Conservation (phyloP, 2,329 filamentous ascomycete genomes). For the Zalaria obscura region DNA sequence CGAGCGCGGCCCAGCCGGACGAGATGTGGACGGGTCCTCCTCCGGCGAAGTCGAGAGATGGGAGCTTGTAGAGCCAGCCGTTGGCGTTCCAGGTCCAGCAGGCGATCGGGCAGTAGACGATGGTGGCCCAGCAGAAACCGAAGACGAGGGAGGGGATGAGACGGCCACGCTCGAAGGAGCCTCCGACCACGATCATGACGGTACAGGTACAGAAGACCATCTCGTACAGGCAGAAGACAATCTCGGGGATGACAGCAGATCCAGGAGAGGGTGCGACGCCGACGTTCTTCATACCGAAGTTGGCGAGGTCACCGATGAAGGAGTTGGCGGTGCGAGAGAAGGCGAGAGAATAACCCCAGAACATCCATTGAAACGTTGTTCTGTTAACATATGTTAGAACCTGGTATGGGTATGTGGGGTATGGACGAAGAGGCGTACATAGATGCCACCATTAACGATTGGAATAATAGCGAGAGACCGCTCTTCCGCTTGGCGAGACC, state of each 20-base stretch:
- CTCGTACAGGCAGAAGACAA: constrained; percentile 53
- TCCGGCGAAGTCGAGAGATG: constrained; percentile 46
- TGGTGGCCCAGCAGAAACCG: constrained; percentile 47
- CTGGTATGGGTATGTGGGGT: neutral
- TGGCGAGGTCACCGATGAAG: constrained; percentile 48
- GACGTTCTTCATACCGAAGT: constrained; percentile 48
- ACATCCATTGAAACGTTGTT: constrained; percentile 47
- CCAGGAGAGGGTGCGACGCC: constrained; percentile 46
- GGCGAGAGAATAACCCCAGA: constrained; percentile 46
- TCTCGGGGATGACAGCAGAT: constrained; percentile 43
- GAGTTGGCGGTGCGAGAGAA: constrained; percentile 45
- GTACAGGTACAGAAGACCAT: constrained; percentile 48
- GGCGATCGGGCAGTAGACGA: constrained; percentile 50
- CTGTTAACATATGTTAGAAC: constrained; percentile 20
- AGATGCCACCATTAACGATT: constrained; percentile 41
- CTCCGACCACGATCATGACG: constrained; percentile 51
- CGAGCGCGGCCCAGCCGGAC: constrained; percentile 47
- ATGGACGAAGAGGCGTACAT: neutral
- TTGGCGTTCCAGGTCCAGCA: constrained; percentile 56
- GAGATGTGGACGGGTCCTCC: constrained; percentile 52
- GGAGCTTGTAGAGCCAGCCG: constrained; percentile 50
- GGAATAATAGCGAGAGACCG: constrained; percentile 47
- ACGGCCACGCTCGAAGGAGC: constrained; percentile 48
- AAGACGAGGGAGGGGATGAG: constrained; percentile 52
- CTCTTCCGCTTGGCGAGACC: constrained; percentile 50